Evolutionary conservation across 2,329 filamentous ascomycete genomes (phyloP).

Genomic region (Paradendryphiella salina): DNA sequence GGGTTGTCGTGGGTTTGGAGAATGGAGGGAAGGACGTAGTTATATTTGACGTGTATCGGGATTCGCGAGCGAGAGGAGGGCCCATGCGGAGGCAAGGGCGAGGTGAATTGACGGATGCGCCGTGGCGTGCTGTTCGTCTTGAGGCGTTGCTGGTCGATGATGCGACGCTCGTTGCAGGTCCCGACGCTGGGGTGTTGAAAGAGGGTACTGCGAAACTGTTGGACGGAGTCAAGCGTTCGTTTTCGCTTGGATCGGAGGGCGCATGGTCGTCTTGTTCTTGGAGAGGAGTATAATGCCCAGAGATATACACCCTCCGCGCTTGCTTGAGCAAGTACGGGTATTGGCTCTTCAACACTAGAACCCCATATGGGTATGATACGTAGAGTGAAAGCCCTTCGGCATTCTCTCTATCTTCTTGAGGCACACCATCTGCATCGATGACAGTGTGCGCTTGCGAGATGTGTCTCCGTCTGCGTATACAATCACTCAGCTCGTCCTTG

Average conservation of each 20-base stretch:
- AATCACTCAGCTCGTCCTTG: slow-evolving; percentile 43
- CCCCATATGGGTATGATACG: slow-evolving; percentile 48
- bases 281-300: slow-evolving; percentile 43
- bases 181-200: slow-evolving; percentile 6
- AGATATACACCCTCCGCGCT: slow-evolving; percentile 47
- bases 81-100: slow-evolving; percentile 28
- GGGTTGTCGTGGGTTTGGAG: slow-evolving; percentile 17
- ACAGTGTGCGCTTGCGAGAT: slow-evolving; percentile 19
- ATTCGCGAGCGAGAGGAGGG: slow-evolving; percentile 2
- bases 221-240: slow-evolving; percentile 19
- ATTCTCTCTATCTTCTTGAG: slow-evolving; percentile 10
- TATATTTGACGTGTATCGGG: background rate
- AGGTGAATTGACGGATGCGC: slow-evolving; percentile 5
- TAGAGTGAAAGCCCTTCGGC: slow-evolving; percentile 46
- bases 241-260: slow-evolving; percentile 7
- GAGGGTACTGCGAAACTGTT: slow-evolving; percentile 20
- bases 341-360: slow-evolving; percentile 46
- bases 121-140: slow-evolving; percentile 1
- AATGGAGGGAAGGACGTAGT: slow-evolving; percentile 15
- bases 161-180: slow-evolving; percentile 6
- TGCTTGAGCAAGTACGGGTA: slow-evolving; percentile 49
- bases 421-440: slow-evolving; percentile 1
- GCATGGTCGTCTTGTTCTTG: slow-evolving; percentile 3
- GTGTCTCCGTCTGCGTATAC: slow-evolving; percentile 28
- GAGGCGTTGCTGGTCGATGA: background rate